These are phyloP conservation scores for Peronospora destructor DNA, from an alignment of 352 stramenopile species.

Conservation along the genomic window DNA sequence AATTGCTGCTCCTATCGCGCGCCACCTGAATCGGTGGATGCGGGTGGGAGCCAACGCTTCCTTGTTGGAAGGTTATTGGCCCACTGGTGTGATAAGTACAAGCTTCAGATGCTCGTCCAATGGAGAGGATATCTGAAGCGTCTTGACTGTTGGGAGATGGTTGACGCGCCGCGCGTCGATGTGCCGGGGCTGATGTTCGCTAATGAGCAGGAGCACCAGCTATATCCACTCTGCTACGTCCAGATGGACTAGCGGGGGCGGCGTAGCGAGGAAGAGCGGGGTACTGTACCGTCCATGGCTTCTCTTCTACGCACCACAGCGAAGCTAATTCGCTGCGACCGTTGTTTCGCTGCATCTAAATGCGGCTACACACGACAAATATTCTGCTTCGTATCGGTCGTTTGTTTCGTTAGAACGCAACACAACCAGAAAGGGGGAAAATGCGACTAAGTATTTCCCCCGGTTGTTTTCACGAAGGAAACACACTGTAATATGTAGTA, in stretches of 20 bases:
- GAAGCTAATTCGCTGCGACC: too few relatives aligned
- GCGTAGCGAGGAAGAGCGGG: neutral
- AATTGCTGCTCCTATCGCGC: neutral
- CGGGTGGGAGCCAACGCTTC: too few relatives aligned
- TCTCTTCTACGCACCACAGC: too few relatives aligned
- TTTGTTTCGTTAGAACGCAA: neutral
- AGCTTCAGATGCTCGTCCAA: neutral
- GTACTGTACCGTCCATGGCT: neutral
- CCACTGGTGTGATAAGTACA: too few relatives aligned
- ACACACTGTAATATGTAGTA: neutral
- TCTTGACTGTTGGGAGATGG: neutral
- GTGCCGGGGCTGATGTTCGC: neutral
- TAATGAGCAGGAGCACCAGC: neutral
- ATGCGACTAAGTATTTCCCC: too few relatives aligned
- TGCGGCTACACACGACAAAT: neutral
- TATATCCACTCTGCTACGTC: too few relatives aligned
- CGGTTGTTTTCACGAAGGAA: too few relatives aligned
- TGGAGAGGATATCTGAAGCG: neutral
- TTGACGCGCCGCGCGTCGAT: neutral
- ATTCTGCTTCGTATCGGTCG: neutral
- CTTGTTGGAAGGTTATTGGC: too few relatives aligned
- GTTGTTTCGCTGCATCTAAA: too few relatives aligned
- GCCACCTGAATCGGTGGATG: neutral
- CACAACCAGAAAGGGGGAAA: too few relatives aligned
- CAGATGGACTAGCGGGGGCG: too few relatives aligned